phyloP scores from a whole-genome alignment of 768 basidiomycete species.

The Hemileccinum rubropunctum region DNA sequence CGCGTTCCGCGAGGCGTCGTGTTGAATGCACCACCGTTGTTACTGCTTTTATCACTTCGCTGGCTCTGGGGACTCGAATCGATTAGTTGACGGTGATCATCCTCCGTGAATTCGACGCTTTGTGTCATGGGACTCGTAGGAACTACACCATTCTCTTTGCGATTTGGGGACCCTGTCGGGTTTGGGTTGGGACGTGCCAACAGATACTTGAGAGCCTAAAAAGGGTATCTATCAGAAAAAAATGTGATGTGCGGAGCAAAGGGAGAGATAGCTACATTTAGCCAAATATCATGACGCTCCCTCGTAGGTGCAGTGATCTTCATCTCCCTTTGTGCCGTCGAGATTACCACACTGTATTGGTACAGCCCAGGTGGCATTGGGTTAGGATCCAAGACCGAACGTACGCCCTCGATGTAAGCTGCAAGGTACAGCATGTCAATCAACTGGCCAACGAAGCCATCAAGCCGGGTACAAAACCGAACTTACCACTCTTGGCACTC shows the following conservation, averaged over 20 bases:
- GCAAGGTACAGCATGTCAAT: slow-evolving; percentile 5
- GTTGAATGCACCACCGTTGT: slow-evolving; percentile 63
- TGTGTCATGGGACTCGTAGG: slow-evolving; percentile 51
- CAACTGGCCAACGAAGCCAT: slow-evolving; percentile 7
- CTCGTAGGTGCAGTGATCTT: slow-evolving; percentile 96
- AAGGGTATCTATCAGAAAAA: slow-evolving; percentile 7
- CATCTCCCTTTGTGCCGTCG: slow-evolving; percentile 94
- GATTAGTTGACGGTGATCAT: slow-evolving; percentile 45
- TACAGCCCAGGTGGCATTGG: slow-evolving; percentile 93
- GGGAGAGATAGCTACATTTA: slow-evolving; percentile 55
- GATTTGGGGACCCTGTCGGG: slow-evolving; percentile 25
- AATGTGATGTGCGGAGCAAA: slow-evolving; percentile 3
- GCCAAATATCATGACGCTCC: slow-evolving; percentile 97
- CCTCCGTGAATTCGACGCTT: slow-evolving; percentile 45
- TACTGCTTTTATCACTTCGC: slow-evolving; percentile 60
- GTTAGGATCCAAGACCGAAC: slow-evolving; percentile 90
- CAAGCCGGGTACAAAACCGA: slow-evolving; percentile 1
- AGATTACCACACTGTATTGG: slow-evolving; percentile 90
- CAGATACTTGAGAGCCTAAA: slow-evolving; percentile 87
- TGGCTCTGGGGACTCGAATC: slow-evolving; percentile 72
- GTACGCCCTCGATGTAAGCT: slow-evolving; percentile 94
- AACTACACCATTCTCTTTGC: slow-evolving; percentile 30
- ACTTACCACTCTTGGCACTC: slow-evolving; percentile 95
- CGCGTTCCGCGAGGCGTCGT: slow-evolving; percentile 75
- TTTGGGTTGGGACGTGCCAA: slow-evolving; percentile 64